These are phyloP conservation scores for Hibiscus mutabilis DNA, from an alignment of 345 rosid genomes.

Conservation along the genomic window DNA sequence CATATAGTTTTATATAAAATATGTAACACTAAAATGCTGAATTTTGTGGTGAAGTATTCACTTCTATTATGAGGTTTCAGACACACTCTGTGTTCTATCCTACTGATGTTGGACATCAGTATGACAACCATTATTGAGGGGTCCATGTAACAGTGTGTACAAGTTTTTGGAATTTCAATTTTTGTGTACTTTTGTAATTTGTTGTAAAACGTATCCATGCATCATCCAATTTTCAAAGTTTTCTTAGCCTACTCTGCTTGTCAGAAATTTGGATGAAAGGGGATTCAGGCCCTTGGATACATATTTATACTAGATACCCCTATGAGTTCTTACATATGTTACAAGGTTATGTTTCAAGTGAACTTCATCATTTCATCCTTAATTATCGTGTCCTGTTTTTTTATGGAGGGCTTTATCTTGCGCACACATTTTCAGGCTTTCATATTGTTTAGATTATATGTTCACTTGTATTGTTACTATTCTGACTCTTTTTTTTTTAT, in stretches of 20 bases:
- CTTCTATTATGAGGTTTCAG: neutral
- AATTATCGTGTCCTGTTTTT: neutral
- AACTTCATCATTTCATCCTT: neutral
- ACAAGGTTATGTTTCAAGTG: neutral
- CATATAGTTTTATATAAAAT: neutral
- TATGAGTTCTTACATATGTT: neutral
- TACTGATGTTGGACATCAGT: neutral
- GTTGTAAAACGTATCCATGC: neutral
- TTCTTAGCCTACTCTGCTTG: neutral
- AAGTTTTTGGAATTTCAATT: neutral
- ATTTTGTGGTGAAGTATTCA: neutral
- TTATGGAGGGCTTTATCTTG: neutral
- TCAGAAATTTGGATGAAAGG: neutral
- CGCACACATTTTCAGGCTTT: neutral
- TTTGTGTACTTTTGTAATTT: neutral
- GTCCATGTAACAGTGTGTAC: neutral
- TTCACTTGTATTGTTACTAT: neutral
- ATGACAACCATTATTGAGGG: neutral
- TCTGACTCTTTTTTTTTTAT: neutral
- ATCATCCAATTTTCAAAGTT: neutral
- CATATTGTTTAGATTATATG: neutral
- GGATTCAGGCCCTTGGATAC: neutral
- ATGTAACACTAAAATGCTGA: neutral
- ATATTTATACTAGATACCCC: neutral
- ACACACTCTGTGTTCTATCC: neutral